These are phyloP conservation scores for Aspergillus fijiensis DNA, from an alignment of 2,329 filamentous ascomycete genomes.

Conservation along the genomic window DNA sequence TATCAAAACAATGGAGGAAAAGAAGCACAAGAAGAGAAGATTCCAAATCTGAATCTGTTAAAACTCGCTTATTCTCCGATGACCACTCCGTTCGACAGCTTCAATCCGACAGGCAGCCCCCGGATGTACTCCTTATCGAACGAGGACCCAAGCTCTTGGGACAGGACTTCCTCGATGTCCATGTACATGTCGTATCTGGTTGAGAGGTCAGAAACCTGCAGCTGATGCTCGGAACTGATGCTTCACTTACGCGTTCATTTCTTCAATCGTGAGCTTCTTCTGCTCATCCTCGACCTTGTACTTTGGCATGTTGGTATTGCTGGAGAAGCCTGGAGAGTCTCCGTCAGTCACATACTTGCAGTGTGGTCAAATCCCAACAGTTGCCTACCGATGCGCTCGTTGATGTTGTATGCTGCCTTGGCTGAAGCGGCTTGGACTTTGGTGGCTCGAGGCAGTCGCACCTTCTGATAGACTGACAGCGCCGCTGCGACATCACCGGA, in stretches of 20 bases:
- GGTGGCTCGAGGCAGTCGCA: slow-evolving; percentile 56
- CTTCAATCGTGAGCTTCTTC: slow-evolving; percentile 65
- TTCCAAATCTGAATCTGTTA: not conserved
- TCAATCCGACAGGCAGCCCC: slow-evolving; percentile 50
- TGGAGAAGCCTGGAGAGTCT: slow-evolving; percentile 56
- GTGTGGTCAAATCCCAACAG: not conserved
- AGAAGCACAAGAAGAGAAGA: not conserved
- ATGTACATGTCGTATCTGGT: slow-evolving; percentile 59
- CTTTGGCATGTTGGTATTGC: slow-evolving; percentile 55
- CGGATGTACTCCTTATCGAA: slow-evolving; percentile 44
- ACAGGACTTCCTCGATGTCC: slow-evolving; percentile 54
- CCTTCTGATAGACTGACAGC: slow-evolving; percentile 53
- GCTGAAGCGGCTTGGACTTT: slow-evolving; percentile 59
- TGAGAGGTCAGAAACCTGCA: not conserved
- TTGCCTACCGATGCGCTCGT: slow-evolving; percentile 58
- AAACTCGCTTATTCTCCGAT: slow-evolving; percentile 29
- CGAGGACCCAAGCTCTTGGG: slow-evolving; percentile 23
- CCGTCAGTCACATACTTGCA: slow-evolving; percentile 9
- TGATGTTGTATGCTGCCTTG: slow-evolving; percentile 61
- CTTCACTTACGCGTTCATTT: slow-evolving; percentile 62
- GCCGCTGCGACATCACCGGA: slow-evolving; percentile 50
- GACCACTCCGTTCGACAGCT: slow-evolving; percentile 33
- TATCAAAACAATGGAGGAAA: not conserved
- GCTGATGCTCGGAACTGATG: not conserved
- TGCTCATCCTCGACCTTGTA: slow-evolving; percentile 64